A percentile compares a stretch with the other conserved stretches of the same genome.
phyloP scores from a whole-genome alignment of 768 basidiomycete species.

The Mycena leptocephala region DNA sequence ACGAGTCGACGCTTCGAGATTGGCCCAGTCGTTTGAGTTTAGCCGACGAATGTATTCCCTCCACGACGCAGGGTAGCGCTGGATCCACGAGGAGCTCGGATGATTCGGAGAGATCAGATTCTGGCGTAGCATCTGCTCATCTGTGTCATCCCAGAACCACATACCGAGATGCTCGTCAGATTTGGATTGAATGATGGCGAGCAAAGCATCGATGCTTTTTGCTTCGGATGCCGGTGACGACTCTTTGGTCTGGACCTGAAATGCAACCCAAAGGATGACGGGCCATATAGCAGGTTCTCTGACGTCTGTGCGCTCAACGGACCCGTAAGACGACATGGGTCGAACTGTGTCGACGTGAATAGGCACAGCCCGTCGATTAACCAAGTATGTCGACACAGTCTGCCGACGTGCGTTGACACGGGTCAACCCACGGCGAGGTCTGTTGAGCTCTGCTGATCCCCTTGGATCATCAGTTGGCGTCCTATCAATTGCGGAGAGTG shows the following conservation, averaged over 20 bases:
- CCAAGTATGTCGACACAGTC: not conserved
- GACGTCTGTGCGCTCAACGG: not conserved
- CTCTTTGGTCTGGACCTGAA: constrained; percentile 18
- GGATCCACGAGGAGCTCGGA: constrained; percentile 17
- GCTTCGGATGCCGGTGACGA: not conserved
- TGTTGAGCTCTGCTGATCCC: not conserved
- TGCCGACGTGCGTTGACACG: not conserved
- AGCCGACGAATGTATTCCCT: constrained; percentile 7
- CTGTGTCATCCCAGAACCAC: constrained; percentile 31
- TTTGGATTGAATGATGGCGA: constrained; percentile 14
- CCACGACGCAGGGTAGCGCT: constrained; percentile 29
- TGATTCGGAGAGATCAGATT: not conserved
- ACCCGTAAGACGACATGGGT: not conserved
- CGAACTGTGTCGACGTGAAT: not conserved
- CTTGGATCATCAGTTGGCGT: too few species aligned
- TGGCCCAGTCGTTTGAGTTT: constrained; percentile 8
- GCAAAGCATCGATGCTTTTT: not conserved
- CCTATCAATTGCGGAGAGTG: not conserved
- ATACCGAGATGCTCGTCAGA: not conserved
- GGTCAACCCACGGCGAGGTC: not conserved
- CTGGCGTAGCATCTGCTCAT: constrained; percentile 25
- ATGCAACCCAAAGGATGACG: constrained; percentile 33
- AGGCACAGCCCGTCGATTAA: not conserved
- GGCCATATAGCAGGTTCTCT: constrained; percentile 29
- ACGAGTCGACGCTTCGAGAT: constrained; percentile 15